Evolutionary conservation across 2,329 filamentous ascomycete species (phyloP), one percentile per base, ranked within the genome.

Genomic region (Gremmenia infestans): DNA sequence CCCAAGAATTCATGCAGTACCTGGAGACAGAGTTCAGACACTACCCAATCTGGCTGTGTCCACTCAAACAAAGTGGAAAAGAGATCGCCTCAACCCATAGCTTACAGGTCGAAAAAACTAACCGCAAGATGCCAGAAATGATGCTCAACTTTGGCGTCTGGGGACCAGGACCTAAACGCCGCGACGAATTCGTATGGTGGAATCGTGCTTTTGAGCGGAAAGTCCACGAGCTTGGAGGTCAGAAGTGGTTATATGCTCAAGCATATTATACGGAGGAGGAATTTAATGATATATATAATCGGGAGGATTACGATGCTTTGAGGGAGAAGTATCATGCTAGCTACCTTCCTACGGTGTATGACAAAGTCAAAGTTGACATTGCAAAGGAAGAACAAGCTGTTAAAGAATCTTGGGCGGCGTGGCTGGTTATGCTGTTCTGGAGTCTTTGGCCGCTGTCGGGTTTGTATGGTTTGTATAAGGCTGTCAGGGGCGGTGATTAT

Each of bases 191-290:
- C 66, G 76, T 91, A 2, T 69, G 73, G 32, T 81, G 82, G 66
- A 95, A 95, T 71, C 81, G 87, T 19, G 77, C 76, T 25, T 78
- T 95, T 23, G 90, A 95, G 74, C 73, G 76, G 35, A 86, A 87
- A 67, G 81, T 91, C 6, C 75, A 76, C 46, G 77, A 82, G 60
- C 78, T 94, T 2, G 85, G 85, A 51, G 90, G 90, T 2, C 82
- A 87, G 73, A 95, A 95, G 74, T 94, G 89, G 86, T 76, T 95
- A 14, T 95, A 95, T 72, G 89, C 90, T 2, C 87, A 92, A 65
- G 86, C 89, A 0, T 95, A 91, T 74, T 94, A 94, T 70, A 81
- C 82, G 9, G 81, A 88, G 66, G 74, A 80, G 0, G 83, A 88
- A 65, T 90, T 89, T 72, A 86, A 85, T 80, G 65, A 72, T 23